Conservation (phyloP, 2,329 filamentous ascomycete genomes). For the Teratosphaeria nubilosa region DNA sequence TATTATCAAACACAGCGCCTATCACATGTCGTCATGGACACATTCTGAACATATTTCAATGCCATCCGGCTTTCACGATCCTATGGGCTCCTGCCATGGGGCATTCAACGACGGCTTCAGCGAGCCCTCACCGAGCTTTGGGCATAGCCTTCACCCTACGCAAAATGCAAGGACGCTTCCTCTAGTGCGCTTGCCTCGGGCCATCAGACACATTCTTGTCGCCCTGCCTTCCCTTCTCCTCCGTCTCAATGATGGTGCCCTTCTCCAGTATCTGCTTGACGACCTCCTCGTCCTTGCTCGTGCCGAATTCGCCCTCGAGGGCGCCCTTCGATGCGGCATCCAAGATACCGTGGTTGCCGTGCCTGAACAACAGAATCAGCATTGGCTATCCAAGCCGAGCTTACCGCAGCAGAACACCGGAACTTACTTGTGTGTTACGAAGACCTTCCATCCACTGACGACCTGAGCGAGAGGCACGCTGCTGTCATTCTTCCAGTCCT, state of each 20-base stretch:
- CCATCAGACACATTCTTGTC: conserved; percentile 3
- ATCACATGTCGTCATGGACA: not conserved
- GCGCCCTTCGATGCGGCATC: conserved; percentile 64
- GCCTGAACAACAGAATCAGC: conserved; percentile 43
- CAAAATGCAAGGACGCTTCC: not conserved
- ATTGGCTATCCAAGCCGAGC: not conserved
- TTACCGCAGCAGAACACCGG: not conserved
- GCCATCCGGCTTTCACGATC: not conserved
- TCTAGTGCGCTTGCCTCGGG: conserved; percentile 1
- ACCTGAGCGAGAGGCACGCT: conserved; percentile 74
- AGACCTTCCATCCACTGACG: conserved; percentile 79
- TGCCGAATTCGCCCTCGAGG: conserved; percentile 82
- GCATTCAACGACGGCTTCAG: not conserved
- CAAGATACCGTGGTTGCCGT: conserved; percentile 71
- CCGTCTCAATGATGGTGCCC: conserved; percentile 55
- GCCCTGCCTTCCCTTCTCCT: conserved; percentile 15
- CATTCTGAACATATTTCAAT: not conserved
- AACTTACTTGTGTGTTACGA: conserved; percentile 76
- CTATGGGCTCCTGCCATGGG: not conserved
- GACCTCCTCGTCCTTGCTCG: conserved; percentile 65
- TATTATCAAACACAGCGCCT: not conserved
- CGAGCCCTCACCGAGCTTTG: not conserved
- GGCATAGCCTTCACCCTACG: not conserved
- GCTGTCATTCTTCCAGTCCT: conserved; percentile 76
- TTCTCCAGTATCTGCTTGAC: conserved; percentile 72